These are phyloP conservation scores for Myxozyma melibiosi DNA, from an alignment of 805 yeast species.

Conservation along the genomic window DNA sequence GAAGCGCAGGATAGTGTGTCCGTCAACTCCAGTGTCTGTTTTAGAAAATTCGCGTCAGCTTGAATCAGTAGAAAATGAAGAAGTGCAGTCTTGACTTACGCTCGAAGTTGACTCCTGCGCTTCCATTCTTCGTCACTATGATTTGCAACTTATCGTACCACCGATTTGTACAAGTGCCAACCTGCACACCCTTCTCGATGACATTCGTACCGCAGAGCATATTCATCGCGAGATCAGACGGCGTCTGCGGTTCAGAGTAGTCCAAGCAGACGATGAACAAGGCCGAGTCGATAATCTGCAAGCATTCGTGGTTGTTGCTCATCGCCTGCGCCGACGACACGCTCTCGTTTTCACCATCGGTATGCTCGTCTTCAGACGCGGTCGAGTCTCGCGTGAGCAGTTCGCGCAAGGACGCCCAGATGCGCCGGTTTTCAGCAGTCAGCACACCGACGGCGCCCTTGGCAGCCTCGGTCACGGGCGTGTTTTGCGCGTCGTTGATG, in stretches of 20 bases:
- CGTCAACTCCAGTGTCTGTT: slow-evolving; percentile 80
- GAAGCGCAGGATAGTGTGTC: slow-evolving; percentile 86
- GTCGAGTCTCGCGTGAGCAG: slow-evolving; percentile 44
- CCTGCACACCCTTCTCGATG: slow-evolving; percentile 82
- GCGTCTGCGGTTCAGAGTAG: slow-evolving; percentile 64
- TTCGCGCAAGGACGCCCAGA: slow-evolving; percentile 79
- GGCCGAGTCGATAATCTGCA: slow-evolving; percentile 77
- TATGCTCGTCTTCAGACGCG: slow-evolving; percentile 2
- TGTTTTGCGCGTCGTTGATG: slow-evolving; percentile 65
- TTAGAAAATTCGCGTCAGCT: neutral
- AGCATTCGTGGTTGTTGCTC: slow-evolving; percentile 64
- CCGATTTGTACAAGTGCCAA: slow-evolving; percentile 90
- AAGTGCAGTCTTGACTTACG: too few relatives aligned
- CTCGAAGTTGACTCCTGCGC: slow-evolving; percentile 91
- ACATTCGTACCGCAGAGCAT: slow-evolving; percentile 84
- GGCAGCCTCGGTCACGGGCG: slow-evolving; percentile 59
- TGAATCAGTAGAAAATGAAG: slow-evolving; percentile 39
- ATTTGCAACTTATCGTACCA: slow-evolving; percentile 94
- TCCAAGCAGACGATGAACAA: slow-evolving; percentile 82
- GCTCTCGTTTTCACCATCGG: neutral
- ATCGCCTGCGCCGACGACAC: neutral
- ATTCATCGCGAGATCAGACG: slow-evolving; percentile 68
- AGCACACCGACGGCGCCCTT: slow-evolving; percentile 83
- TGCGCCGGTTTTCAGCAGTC: slow-evolving; percentile 84
- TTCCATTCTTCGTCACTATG: slow-evolving; percentile 83